Percentiles rank a stretch among this genome's conserved stretches.
These are phyloP conservation scores for Dactylonectria macrodidyma DNA, from an alignment of 2,329 filamentous ascomycete genomes.

Conservation along the genomic window DNA sequence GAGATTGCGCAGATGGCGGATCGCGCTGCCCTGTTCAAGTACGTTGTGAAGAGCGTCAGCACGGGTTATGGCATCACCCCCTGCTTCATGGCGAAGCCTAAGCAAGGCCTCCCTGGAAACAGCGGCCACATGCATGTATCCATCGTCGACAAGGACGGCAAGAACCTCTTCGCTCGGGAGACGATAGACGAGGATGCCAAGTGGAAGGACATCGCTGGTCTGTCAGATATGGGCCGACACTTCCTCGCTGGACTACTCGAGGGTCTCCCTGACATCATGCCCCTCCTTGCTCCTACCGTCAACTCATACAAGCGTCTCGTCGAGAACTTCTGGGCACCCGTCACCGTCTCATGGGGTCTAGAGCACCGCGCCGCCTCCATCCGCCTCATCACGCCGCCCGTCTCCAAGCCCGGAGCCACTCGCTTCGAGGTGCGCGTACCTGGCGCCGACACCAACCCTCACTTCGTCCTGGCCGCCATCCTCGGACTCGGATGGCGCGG, in stretches of 20 bases:
- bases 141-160: constrained; percentile 82
- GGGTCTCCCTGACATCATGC: constrained; percentile 95
- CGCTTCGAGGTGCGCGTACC: constrained; percentile 94
- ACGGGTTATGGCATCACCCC: constrained; percentile 92
- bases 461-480: constrained; percentile 88
- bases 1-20: constrained; percentile 94
- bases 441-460: constrained; percentile 93
- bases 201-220: constrained; percentile 81
- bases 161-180: constrained; percentile 87
- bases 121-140: constrained; percentile 97
- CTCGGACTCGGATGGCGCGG: constrained; percentile 92
- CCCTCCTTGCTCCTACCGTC: constrained; percentile 91
- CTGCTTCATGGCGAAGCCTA: constrained; percentile 98
- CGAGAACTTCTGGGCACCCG: constrained; percentile 99
- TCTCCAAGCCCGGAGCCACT: constrained; percentile 86
- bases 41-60: constrained; percentile 90
- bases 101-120: constrained; percentile 91
- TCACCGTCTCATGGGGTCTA: constrained; percentile 96
- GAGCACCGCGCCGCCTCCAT: constrained; percentile 96
- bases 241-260: constrained; percentile 93
- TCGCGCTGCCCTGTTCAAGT: constrained; percentile 93
- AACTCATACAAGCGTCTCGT: constrained; percentile 99
- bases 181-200: constrained; percentile 78
- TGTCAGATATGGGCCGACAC: constrained; percentile 91
- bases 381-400: constrained; percentile 90